phyloP scores from a whole-genome alignment of 2,329 filamentous ascomycete species.

The Cladosporium oxysporum region DNA sequence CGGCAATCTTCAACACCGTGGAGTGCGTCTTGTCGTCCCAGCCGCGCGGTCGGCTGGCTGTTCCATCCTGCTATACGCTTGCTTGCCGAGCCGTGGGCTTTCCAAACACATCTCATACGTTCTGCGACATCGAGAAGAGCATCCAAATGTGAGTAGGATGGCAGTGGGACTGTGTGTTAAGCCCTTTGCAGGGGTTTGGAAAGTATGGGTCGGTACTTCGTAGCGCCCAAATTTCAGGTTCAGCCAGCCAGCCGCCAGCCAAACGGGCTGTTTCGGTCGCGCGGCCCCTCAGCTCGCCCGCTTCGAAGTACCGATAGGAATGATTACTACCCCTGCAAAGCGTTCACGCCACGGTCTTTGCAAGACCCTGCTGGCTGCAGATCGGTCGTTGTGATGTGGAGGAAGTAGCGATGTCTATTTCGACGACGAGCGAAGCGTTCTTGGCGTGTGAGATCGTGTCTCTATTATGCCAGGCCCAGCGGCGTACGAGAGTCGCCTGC shows the following conservation, averaged over 20 bases:
- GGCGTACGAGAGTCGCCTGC: too few relatives aligned
- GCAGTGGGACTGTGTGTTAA: not conserved
- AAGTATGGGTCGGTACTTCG: slow-evolving; percentile 1
- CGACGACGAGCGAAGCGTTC: too few relatives aligned
- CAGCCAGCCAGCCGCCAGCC: not conserved
- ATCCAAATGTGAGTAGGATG: not conserved
- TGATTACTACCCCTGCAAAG: too few relatives aligned
- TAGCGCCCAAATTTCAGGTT: not conserved
- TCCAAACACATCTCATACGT: not conserved
- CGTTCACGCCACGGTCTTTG: too few relatives aligned
- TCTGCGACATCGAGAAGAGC: not conserved
- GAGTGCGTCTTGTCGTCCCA: too few relatives aligned
- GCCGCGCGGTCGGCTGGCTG: not conserved
- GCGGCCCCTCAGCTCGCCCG: not conserved
- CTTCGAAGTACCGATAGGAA: too few relatives aligned
- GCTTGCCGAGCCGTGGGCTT: not conserved
- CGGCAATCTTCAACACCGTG: too few relatives aligned
- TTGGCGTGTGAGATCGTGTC: too few relatives aligned
- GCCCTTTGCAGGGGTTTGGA: not conserved
- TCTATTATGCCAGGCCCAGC: too few relatives aligned
- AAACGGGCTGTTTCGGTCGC: not conserved
- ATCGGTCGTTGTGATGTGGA: too few relatives aligned
- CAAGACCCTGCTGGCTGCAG: too few relatives aligned
- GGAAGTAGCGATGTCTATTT: too few relatives aligned
- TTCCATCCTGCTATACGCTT: not conserved